Evolutionary conservation across 2,329 filamentous ascomycete species (phyloP), one percentile per base, ranked within the genome.

Genomic region (Ceratocystis eucalypticola): DNA sequence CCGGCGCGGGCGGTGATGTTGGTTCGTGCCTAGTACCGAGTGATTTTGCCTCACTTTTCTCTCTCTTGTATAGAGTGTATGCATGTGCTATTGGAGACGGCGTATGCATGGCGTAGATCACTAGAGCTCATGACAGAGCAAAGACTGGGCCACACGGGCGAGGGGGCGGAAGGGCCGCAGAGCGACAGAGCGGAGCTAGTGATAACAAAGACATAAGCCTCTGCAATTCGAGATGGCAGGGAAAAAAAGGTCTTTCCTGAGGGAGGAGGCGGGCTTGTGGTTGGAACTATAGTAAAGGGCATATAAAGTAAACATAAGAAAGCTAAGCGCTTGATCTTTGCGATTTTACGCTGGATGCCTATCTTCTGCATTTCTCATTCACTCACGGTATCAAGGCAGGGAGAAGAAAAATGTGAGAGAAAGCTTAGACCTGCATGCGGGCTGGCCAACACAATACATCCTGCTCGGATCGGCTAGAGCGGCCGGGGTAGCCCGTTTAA

Each of bases 91-190:
- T 50, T 50, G 46, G 33, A 8, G 20, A n/a, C n/a, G n/a, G 46
- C 46, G 25, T 25, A 55, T 55, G 53, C 53, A 57, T 15, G 25
- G 53, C 53, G 46, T 22, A 57, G 53, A 57, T 57, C 53, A 57
- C 25, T 41, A 57, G 53, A 15, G 53, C 53, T 28, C 22, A 57
- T 57, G 25, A 30, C 22, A 57, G 53, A n/a, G 22, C n/a, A n/a
- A 50, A 30, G 22, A 15, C 53, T 28, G 15, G 53, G 15, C 53
- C n/a, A 28, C 22, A 30, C 53, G 53, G 53, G 53, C 22, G 10
- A 20, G 53, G 22, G 28, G 22, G 15, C n/a, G 53, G 53, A 57
- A 30, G 53, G 53, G 53, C 53, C 53, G 30, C 53, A 17, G 53
- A 30, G 53, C 15, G 53, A 57, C 53, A 17, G 25, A n/a, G 53